Conservation (phyloP, 2,329 filamentous ascomycete species). For the Lachnellula subtilissima region DNA sequence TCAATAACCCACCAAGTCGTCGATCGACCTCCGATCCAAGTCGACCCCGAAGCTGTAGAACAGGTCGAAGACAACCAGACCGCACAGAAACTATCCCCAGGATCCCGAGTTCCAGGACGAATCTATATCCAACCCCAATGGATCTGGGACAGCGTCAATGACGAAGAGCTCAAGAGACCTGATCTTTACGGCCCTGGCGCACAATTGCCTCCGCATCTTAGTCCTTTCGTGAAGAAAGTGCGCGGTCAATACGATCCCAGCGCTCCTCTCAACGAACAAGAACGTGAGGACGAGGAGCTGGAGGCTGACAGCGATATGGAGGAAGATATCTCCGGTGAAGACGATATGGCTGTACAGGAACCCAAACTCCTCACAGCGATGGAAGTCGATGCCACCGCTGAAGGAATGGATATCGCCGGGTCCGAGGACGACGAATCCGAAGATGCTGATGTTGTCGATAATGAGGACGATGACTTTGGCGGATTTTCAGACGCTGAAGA, state of each 20-base stretch:
- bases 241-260: constrained; percentile 91
- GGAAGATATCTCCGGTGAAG: constrained; percentile 37
- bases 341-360: constrained; percentile 44
- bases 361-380: constrained; percentile 31
- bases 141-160: constrained; percentile 97
- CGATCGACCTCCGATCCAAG: constrained; percentile 75
- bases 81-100: constrained; percentile 51
- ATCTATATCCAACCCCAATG: constrained; percentile 96
- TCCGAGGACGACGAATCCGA: constrained; percentile 36
- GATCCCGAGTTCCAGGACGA: constrained; percentile 80
- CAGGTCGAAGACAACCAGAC: constrained; percentile 58
- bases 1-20: constrained; percentile 95
- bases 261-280: constrained; percentile 77
- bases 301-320: constrained; percentile 55
- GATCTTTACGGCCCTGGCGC: constrained; percentile 88
- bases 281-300: constrained; percentile 79
- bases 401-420: constrained; percentile 31
- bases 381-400: constrained; percentile 29
- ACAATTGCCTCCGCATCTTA: constrained; percentile 86
- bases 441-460: constrained; percentile 32
- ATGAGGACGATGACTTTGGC: constrained; percentile 27
- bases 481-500: constrained; percentile 36
- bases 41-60: constrained; percentile 43
- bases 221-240: constrained; percentile 86
- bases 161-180: constrained; percentile 78